These are phyloP conservation scores for Phytopythium helicoides DNA, from an alignment of 352 stramenopile genomes.

Conservation along the genomic window DNA sequence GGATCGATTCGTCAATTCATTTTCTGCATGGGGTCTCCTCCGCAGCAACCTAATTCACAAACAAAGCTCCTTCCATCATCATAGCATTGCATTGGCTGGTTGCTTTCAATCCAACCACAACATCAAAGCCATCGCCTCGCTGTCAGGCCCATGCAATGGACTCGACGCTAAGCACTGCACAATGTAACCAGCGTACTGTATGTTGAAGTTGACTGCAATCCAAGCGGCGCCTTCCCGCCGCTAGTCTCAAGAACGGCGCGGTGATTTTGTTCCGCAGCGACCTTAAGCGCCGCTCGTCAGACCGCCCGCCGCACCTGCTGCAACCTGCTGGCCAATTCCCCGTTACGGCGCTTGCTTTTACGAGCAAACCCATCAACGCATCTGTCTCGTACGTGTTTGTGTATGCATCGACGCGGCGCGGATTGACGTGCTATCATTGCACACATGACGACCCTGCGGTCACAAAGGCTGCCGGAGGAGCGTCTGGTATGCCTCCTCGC, in stretches of 20 bases:
- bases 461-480: slow-evolving; percentile 64
- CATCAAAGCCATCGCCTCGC: no score
- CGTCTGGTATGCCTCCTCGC: slow-evolving; percentile 54
- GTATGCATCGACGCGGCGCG: slow-evolving; percentile 74
- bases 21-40: no score
- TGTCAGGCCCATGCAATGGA: no score
- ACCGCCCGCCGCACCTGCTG: slow-evolving; percentile 65
- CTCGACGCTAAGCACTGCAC: no score
- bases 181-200: no score
- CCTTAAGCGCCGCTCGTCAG: slow-evolving; percentile 61
- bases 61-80: no score
- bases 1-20: no score
- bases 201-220: no score
- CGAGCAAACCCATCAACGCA: slow-evolving; percentile 68
- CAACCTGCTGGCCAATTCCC: slow-evolving; percentile 79
- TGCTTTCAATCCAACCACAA: no score
- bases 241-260: slow-evolving; percentile 79
- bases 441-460: slow-evolving; percentile 79
- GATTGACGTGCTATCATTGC: slow-evolving; percentile 84
- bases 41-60: no score
- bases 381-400: slow-evolving; percentile 70
- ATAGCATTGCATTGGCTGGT: no score
- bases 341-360: slow-evolving; percentile 77
- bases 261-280: slow-evolving; percentile 84
- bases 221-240: no score